Base-by-base conservation (phyloP, 192 early-diverging fungal species). In the Backusella parvicylindrica region DNA sequence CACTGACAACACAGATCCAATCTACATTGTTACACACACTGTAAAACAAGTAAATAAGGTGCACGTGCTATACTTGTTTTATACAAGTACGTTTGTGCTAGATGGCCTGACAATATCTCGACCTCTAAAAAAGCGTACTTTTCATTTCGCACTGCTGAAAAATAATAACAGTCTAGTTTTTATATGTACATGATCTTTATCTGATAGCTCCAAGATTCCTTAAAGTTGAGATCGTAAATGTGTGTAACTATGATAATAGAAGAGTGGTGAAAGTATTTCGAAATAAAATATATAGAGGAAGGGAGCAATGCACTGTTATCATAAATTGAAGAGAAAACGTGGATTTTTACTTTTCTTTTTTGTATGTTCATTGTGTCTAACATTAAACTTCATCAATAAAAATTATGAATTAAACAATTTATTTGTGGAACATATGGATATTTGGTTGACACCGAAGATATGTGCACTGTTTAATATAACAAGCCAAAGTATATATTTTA, bases 1-100 rank as follows among this genome's bases (percentile, higher is more conserved):
- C n/a, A 9, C 50, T 53, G 50, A 53, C 50, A 53, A 53, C 50
- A 53, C 50, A 53, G n/a, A 53, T 53, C 50, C 21, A 18, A 53
- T 21, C 9, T 53, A 7, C 2, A 53, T 53, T 26, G 50, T 53
- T 53, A 53, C 50, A 53, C 50, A 53, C 50, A 53, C 50, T 53
- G 50, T 53, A 53, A 53, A 53, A 53, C 50, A 53, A n/a, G 50
- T 53, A 53, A 53, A 53, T 53, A 53, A 1, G 9, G 50, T 53
- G 50, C 50, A 53, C 50, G 50, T 53, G 50, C 50, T 53, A 53
- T 53, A 53, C 50, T 53, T 53, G 50, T 53, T 53, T 53, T 53
- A 53, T 53, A 53, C 50, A 53, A 53, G 50, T 21, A 53, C 50
- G 9, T 53, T 53, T 53, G 50, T 53, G 50, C n/a, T 53, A 8